Percentiles rank a stretch among this genome's conserved stretches.
These are phyloP conservation scores for Tolypocladium tropicale DNA, from an alignment of 2,329 filamentous ascomycete species.

Conservation along the genomic window DNA sequence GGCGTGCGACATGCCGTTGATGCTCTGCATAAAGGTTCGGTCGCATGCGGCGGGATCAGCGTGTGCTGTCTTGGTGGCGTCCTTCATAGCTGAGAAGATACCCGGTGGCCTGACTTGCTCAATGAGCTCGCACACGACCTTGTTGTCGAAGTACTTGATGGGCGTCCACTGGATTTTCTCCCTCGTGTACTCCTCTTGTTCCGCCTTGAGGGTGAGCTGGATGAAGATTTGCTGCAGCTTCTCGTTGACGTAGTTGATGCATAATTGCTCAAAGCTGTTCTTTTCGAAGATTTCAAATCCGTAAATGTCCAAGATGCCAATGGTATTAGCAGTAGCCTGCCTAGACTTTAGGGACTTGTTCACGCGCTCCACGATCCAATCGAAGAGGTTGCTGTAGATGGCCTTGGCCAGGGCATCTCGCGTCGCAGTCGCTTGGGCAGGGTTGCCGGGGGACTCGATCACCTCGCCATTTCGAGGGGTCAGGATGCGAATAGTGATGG, in stretches of 20 bases:
- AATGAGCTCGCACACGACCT: conserved; percentile 94
- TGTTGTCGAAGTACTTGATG: conserved; percentile 99
- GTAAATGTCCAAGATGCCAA: conserved; percentile 97
- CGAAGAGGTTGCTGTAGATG: conserved; percentile 96
- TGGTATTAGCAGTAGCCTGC: conserved; percentile 67
- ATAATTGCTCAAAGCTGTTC: conserved; percentile 97
- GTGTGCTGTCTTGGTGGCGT: conserved; percentile 96
- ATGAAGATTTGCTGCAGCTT: conserved; percentile 99
- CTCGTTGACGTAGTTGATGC: conserved; percentile 99
- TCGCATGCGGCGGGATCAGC: conserved; percentile 91
- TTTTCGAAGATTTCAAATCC: conserved; percentile 99
- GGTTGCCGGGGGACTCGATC: conserved; percentile 72
- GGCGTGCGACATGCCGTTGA: conserved; percentile 83
- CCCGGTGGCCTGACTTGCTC: conserved; percentile 84
- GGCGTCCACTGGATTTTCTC: conserved; percentile 98
- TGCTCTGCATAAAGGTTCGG: conserved; percentile 85
- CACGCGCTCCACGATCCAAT: conserved; percentile 93
- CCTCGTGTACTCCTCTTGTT: conserved; percentile 92
- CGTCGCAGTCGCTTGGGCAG: conserved; percentile 74
- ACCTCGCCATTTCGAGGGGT: conserved; percentile 56
- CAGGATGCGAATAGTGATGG: conserved; percentile 81
- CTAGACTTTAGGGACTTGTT: conserved; percentile 79
- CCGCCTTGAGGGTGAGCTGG: conserved; percentile 88
- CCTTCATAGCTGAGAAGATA: conserved; percentile 91
- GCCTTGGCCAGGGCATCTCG: conserved; percentile 87